Base-by-base conservation (phyloP, 2,329 filamentous ascomycete species). In the Apiospora aurea region DNA sequence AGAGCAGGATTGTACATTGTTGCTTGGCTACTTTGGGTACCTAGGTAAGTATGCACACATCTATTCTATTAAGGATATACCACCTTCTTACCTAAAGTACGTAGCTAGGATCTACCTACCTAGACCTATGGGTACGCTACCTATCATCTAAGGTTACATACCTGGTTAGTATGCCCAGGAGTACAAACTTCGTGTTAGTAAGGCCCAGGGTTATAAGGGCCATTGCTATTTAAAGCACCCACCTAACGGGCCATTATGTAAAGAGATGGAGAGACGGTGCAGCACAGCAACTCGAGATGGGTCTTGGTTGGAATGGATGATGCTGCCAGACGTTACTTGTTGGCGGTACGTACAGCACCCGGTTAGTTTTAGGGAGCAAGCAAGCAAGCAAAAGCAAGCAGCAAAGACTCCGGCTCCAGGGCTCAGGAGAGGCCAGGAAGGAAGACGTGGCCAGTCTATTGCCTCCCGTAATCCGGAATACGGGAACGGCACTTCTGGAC, bases 201-300 rank as follows among this genome's bases (percentile, higher is more conserved):
- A 43, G 41, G 13, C 41, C 41, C 41, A 43, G 41, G 41, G 41
- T 43, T 43, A 14, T 13, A 43, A 43, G 10, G 2, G 13, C n/a
- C n/a, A 53, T 53, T 61, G 21, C 53, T 61, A 38, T 61, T 61
- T 61, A 61, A 61, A 61, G 53, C 53, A 61, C 3, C 53, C 29
- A 34, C 7, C 53, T 61, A 61, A 61, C 29, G 29, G 53, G 10
- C 53, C 53, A 61, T 38, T 61, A 61, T 61, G 53, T 61, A 38
- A 61, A 61, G 53, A 21, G 53, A 38, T 41, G 34, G 51, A 29
- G 26, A 18, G n/a, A 26, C 26, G 49, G 49, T 64, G 21, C 29
- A 18, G 29, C 11, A 64, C 57, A 64, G 53, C 11, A 61, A 61
- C 14, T 26, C 53, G 26, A 61, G 53, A 61, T 61, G 53, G 53